A percentile compares a stretch with the other conserved stretches of the same genome.
These are phyloP conservation scores for Rhizopus arrhizus DNA, from an alignment of 371 early-diverging fungal genomes.

Conservation along the genomic window DNA sequence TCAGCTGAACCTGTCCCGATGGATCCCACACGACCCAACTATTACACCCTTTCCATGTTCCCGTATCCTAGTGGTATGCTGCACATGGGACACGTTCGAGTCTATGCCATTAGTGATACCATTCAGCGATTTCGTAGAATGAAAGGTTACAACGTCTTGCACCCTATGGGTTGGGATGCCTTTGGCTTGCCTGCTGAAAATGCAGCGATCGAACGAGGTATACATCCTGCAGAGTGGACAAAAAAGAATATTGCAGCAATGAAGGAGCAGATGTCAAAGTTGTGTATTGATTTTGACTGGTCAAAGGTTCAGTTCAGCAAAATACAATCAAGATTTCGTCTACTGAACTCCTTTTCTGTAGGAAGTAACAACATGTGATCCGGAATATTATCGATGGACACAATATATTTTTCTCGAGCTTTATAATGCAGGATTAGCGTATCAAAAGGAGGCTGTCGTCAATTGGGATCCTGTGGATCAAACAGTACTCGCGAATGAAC, in stretches of 20 bases:
- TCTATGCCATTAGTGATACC: conserved; percentile 90
- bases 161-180: conserved; percentile 99
- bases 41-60: conserved; percentile 91
- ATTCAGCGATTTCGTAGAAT: conserved; percentile 79
- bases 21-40: conserved; percentile 49
- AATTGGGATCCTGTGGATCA: conserved; percentile 97
- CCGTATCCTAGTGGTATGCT: conserved; percentile 93
- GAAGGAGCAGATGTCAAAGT: conserved; percentile 77
- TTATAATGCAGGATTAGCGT: conserved; percentile 78
- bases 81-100: conserved; percentile 95
- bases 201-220: conserved; percentile 88
- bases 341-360: conserved; percentile 26
- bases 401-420: conserved; percentile 85
- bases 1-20: conserved; percentile 11
- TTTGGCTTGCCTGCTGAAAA: conserved; percentile 99
- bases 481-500: conserved; percentile 95
- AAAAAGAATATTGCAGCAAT: conserved; percentile 75
- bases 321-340: conserved; percentile 10
- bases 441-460: conserved; percentile 87
- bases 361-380: conserved; percentile 86
- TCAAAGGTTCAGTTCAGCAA: conserved; percentile 53
- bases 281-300: conserved; percentile 90
- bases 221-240: conserved; percentile 88
- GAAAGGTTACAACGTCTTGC: conserved; percentile 76
- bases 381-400: conserved; percentile 91